Evolutionary conservation across 176 grass and related monocot species (phyloP).

Genomic region (Ampelocalamus luodianensis): DNA sequence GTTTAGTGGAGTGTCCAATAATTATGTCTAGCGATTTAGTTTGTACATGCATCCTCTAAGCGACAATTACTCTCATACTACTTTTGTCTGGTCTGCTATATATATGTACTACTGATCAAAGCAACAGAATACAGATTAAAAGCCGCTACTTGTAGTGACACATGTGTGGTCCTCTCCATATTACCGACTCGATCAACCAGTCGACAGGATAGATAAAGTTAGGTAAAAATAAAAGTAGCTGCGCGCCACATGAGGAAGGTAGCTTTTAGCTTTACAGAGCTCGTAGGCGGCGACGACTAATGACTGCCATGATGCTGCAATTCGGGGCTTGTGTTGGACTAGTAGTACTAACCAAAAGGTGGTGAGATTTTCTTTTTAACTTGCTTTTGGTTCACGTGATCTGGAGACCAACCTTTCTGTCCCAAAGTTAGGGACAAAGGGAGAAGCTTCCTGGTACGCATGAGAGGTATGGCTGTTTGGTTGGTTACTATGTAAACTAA

Average conservation of each 20-base stretch:
- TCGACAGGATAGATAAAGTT: neutral
- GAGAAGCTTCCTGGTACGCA: slow-evolving; percentile 20
- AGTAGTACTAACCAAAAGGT: no score
- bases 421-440: neutral
- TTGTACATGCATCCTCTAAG: neutral
- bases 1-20: neutral
- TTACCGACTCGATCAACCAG: neutral
- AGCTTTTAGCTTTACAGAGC: neutral
- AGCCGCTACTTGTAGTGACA: neutral
- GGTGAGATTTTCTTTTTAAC: neutral
- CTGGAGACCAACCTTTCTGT: neutral
- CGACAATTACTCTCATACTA: neutral
- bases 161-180: slow-evolving; percentile 5
- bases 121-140: neutral
- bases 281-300: neutral
- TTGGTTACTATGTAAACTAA: no score
- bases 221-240: no score
- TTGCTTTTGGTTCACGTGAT: slow-evolving; percentile 11
- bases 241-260: neutral
- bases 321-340: neutral
- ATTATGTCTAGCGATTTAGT: neutral
- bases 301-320: slow-evolving; percentile 14
- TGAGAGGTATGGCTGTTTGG: no score
- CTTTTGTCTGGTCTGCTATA: neutral
- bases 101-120: neutral